Evolutionary conservation across 2,329 filamentous ascomycete genomes (phyloP).

Genomic region (Thielaviopsis musarum): DNA sequence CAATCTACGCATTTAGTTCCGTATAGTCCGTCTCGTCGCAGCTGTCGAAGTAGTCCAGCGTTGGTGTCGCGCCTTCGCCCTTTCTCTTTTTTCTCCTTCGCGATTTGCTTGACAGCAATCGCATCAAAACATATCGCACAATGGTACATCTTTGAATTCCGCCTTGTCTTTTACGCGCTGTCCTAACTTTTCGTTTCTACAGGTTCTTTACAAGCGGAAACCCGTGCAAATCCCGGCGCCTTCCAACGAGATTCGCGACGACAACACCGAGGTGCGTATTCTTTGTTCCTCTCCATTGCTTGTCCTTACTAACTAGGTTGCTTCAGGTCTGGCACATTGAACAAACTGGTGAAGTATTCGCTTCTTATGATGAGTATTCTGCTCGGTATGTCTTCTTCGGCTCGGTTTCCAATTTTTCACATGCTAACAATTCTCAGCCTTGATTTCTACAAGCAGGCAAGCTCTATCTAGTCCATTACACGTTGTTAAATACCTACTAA

Average conservation of each 20-base stretch:
- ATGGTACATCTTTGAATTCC: neutral
- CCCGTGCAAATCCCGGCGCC: constrained; percentile 63
- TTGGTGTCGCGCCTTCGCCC: neutral
- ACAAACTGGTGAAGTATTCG: constrained; percentile 80
- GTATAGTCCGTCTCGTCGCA: neutral
- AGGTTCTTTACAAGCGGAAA: constrained; percentile 96
- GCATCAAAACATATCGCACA: neutral
- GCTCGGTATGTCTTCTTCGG: constrained; percentile 42
- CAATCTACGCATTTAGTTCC: neutral
- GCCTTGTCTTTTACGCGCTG: neutral
- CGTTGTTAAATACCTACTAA: neutral
- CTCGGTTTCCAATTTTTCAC: neutral
- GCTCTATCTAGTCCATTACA: constrained; percentile 15
- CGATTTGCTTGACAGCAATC: neutral
- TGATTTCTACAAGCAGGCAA: constrained; percentile 85
- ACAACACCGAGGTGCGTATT: constrained; percentile 58
- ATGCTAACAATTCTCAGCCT: constrained; percentile 35
- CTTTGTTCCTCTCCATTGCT: constrained; percentile 6
- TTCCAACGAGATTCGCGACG: constrained; percentile 56
- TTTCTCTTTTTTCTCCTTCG: neutral
- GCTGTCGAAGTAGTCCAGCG: neutral
- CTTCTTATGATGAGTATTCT: constrained; percentile 75
- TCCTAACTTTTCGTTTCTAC: constrained; percentile 11
- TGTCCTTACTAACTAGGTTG: constrained; percentile 13
- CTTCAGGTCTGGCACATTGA: constrained; percentile 77